These are phyloP conservation scores for Lipomyces chichibuensis DNA, from an alignment of 805 yeast species.

Conservation along the genomic window DNA sequence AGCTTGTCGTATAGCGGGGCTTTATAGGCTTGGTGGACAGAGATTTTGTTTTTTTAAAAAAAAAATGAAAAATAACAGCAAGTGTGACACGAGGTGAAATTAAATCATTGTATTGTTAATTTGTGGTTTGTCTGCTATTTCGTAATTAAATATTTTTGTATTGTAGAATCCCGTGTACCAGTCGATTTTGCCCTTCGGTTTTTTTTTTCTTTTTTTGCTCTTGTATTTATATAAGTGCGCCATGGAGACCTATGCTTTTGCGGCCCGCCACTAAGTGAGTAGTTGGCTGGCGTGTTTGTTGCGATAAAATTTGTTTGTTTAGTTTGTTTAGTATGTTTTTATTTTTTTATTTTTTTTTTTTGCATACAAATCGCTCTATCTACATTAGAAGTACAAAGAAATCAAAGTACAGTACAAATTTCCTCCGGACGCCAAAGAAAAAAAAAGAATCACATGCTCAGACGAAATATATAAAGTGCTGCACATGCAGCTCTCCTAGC, in stretches of 20 bases:
- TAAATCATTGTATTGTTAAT: not conserved
- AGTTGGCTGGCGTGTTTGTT: too few relatives aligned
- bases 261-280: too few relatives aligned
- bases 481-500: not conserved
- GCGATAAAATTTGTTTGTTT: too few relatives aligned
- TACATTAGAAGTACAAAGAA: not conserved
- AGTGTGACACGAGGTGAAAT: too few relatives aligned
- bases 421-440: not conserved
- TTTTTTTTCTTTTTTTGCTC: not conserved
- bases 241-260: too few relatives aligned
- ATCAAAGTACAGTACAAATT: not conserved
- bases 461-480: too few relatives aligned
- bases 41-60: too few relatives aligned
- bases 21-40: not conserved
- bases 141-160: not conserved
- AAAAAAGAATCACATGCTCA: not conserved
- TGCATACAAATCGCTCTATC: not conserved
- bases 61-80: too few relatives aligned
- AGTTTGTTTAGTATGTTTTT: too few relatives aligned
- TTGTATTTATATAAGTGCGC: too few relatives aligned
- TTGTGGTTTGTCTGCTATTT: not conserved
- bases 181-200: too few relatives aligned
- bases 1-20: slow-evolving; percentile 48
- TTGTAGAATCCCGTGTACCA: not conserved
- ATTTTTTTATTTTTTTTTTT: too few relatives aligned